These are phyloP conservation scores for Mucor circinelloides DNA, from an alignment of 371 early-diverging fungal species.

Conservation along the genomic window DNA sequence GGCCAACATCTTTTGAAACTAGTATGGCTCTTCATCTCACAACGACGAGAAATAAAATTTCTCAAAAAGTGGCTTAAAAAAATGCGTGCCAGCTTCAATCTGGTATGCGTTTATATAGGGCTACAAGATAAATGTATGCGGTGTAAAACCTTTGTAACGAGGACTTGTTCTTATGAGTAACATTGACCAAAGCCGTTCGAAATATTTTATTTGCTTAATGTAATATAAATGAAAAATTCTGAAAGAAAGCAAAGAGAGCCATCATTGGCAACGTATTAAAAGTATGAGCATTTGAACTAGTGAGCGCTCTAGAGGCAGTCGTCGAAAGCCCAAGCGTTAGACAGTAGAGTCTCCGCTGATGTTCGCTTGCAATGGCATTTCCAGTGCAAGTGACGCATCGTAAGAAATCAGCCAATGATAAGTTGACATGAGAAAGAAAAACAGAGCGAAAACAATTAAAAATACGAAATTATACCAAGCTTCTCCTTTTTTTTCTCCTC, in stretches of 20 bases:
- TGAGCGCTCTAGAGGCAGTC: too few species aligned
- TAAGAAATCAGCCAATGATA: constrained; percentile 5
- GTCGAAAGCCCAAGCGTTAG: background rate
- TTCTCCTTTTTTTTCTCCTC: background rate
- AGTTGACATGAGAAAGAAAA: constrained; percentile 10
- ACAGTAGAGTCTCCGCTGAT: background rate
- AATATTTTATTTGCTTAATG: background rate
- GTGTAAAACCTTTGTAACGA: constrained; percentile 18
- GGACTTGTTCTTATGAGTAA: constrained; percentile 12
- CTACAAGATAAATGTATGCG: constrained; percentile 8
- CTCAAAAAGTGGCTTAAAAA: constrained; percentile 21
- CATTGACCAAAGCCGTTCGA: constrained; percentile 21
- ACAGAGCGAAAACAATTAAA: background rate
- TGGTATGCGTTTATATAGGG: constrained; percentile 9
- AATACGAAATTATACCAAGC: background rate
- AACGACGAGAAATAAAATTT: constrained; percentile 18
- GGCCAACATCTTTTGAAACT: background rate
- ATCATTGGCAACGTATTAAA: too few species aligned
- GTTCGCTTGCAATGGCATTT: background rate
- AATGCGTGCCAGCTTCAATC: constrained; percentile 3
- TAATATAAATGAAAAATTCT: background rate
- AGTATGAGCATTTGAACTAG: too few species aligned
- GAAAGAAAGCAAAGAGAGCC: too few species aligned
- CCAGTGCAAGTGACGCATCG: background rate
- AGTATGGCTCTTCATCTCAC: constrained; percentile 11